Evolutionary conservation across 805 yeast genomes (phyloP).

Genomic region (Metschnikowia lunata): DNA sequence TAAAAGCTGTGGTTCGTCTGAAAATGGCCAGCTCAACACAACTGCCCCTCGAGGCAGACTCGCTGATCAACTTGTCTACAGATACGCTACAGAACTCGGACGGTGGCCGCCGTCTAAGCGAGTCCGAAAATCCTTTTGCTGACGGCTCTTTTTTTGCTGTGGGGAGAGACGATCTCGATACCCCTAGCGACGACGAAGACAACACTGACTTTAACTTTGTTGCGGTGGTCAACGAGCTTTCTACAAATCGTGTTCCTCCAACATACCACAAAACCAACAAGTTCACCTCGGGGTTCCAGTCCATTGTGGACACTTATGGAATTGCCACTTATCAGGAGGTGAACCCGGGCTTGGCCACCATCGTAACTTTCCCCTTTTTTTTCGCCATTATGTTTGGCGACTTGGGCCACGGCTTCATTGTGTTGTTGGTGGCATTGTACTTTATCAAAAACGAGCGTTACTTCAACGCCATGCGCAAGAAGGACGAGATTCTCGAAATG

Average conservation of each 20-base stretch:
- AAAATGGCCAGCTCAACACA: conserved; percentile 14
- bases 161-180: conserved; percentile 5
- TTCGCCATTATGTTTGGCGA: conserved; percentile 85
- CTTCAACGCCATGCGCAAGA: conserved; percentile 48
- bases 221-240: conserved; percentile 51
- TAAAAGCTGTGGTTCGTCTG: conserved; percentile 43
- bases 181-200: conserved; percentile 28
- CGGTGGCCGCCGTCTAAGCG: conserved; percentile 4
- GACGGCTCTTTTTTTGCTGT: conserved; percentile 8
- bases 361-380: conserved; percentile 76
- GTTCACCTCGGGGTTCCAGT: conserved; percentile 65
- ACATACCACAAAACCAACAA: conserved; percentile 68
- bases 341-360: conserved; percentile 70
- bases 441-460: conserved; percentile 53
- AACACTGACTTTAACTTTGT: conserved; percentile 18
- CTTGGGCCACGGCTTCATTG: conserved; percentile 69
- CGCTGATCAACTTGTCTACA: conserved; percentile 14
- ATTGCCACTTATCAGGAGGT: conserved; percentile 72
- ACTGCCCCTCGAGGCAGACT: conserved; percentile 4
- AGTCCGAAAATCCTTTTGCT: conserved; percentile 7
- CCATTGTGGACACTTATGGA: conserved; percentile 74
- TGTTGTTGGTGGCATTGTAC: conserved; percentile 50
- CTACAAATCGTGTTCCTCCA: conserved; percentile 66
- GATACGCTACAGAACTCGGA: conserved; percentile 16
- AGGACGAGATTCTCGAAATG: conserved; percentile 77